Percentiles rank a stretch among this genome's conserved stretches.
Evolutionary conservation across 23 red algal species (phyloP).

Genomic region (Gracilaria vermiculophylla): DNA sequence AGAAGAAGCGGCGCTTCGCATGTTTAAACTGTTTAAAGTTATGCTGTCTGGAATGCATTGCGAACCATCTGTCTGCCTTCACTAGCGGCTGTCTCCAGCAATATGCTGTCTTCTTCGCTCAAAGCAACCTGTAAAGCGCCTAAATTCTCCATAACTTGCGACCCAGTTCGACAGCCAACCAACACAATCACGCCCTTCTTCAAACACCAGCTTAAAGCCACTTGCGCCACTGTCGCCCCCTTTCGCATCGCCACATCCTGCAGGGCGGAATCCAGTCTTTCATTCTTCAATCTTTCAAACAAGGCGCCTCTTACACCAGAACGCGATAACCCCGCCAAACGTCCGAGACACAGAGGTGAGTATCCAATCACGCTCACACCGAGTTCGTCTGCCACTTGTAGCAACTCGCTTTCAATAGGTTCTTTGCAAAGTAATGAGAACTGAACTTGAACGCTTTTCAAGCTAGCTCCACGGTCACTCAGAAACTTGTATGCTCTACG

Average conservation of each 20-base stretch:
- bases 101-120: conserved; percentile 12
- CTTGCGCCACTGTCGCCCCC: conserved; percentile 38
- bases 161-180: conserved; percentile 12
- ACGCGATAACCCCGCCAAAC: conserved; percentile 66
- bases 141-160: conserved; percentile 20
- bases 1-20: no score
- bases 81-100: conserved; percentile 12
- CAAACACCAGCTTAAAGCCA: conserved; percentile 60
- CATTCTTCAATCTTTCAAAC: conserved; percentile 20
- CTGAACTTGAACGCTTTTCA: conserved; percentile 71
- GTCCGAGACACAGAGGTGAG: conserved; percentile 77
- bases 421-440: conserved; percentile 48
- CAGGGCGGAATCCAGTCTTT: conserved; percentile 1
- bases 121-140: conserved; percentile 25
- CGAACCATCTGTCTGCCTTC: conserved; percentile 38
- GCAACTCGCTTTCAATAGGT: conserved; percentile 32
- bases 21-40: no score
- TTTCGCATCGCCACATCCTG: neutral
- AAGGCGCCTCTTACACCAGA: conserved; percentile 15
- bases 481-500: conserved; percentile 21
- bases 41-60: conserved; percentile 52
- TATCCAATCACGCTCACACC: conserved; percentile 67
- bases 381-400: conserved; percentile 27
- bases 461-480: conserved; percentile 8
- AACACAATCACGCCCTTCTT: conserved; percentile 34